Evolutionary conservation across 345 rosid species (phyloP).

Genomic region (Zanthoxylum bungeanum): DNA sequence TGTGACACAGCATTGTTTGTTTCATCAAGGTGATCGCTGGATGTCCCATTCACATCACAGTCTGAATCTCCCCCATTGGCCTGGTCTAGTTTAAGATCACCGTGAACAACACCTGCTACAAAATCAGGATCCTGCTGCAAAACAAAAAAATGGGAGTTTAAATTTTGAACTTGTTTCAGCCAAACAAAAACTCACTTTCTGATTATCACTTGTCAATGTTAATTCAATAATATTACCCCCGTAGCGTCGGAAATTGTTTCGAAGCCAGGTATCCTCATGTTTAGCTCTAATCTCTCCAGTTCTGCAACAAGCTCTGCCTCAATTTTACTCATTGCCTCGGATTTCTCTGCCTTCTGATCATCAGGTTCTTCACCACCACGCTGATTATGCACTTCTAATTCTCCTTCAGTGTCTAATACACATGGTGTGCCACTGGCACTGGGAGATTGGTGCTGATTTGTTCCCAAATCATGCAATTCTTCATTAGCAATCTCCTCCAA

Average conservation of each 20-base stretch:
- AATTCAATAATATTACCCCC: constrained; percentile 20
- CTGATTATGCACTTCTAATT: not conserved
- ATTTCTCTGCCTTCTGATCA: constrained; percentile 7
- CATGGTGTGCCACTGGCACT: too few relatives aligned
- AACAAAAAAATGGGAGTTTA: not conserved
- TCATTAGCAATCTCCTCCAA: constrained; percentile 17
- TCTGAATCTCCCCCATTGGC: constrained; percentile 15
- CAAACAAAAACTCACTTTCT: not conserved
- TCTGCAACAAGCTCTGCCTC: too few relatives aligned
- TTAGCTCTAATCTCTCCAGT: too few relatives aligned
- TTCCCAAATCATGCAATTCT: not conserved
- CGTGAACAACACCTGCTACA: constrained; percentile 5
- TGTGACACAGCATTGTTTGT: constrained; percentile 23
- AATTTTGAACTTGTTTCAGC: not conserved
- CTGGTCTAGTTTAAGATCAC: constrained; percentile 7
- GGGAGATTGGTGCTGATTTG: too few relatives aligned
- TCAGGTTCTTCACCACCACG: too few relatives aligned
- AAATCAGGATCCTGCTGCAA: constrained; percentile 15
- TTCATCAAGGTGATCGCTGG: not conserved
- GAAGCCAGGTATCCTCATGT: constrained; percentile 17
- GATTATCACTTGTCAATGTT: too few relatives aligned
- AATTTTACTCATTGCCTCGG: constrained; percentile 27
- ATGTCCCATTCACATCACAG: constrained; percentile 5
- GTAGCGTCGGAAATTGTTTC: not conserved
- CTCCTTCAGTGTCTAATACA: too few relatives aligned